A percentile compares a stretch with the other conserved stretches of the same genome.
Evolutionary conservation across 257 asterid genomes (phyloP).

Genomic region (Solanum sejunctum): DNA sequence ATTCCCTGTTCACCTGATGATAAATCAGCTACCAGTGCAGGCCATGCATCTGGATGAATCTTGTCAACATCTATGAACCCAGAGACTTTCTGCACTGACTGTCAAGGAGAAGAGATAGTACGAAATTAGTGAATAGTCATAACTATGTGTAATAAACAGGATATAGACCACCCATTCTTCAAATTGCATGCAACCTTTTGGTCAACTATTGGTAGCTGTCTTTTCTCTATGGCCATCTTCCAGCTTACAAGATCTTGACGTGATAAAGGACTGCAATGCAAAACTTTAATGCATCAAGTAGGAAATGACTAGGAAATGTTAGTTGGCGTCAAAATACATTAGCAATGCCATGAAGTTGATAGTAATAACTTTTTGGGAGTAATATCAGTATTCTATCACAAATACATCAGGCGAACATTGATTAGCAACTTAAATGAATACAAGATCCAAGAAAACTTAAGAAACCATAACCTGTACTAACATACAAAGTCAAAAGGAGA

Average conservation of each 20-base stretch:
- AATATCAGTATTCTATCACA: not conserved
- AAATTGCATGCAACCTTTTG: constrained; percentile 44
- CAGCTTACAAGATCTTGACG: constrained; percentile 99
- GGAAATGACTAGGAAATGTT: not conserved
- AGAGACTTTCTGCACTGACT: constrained; percentile 71
- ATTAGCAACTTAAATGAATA: not conserved
- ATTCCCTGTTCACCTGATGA: constrained; percentile 89
- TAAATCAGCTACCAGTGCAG: constrained; percentile 83
- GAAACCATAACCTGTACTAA: not conserved
- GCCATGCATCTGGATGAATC: constrained; percentile 97
- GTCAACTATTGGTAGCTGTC: constrained; percentile 76
- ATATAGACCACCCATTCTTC: not conserved
- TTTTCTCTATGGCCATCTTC: constrained; percentile 93
- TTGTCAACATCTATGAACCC: constrained; percentile 92
- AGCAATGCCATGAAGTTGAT: not conserved
- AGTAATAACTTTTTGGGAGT: not conserved
- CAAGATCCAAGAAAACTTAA: not conserved
- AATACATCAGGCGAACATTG: not conserved
- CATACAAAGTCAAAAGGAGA: not conserved
- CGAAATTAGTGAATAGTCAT: not conserved
- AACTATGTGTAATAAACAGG: not conserved
- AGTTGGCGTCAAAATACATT: not conserved
- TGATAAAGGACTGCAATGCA: constrained; percentile 57
- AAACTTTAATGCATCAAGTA: constrained; percentile 3
- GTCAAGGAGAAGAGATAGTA: constrained; percentile 5